Conservation (phyloP, 768 basidiomycete genomes). For the Daedaleopsis sinensis region DNA sequence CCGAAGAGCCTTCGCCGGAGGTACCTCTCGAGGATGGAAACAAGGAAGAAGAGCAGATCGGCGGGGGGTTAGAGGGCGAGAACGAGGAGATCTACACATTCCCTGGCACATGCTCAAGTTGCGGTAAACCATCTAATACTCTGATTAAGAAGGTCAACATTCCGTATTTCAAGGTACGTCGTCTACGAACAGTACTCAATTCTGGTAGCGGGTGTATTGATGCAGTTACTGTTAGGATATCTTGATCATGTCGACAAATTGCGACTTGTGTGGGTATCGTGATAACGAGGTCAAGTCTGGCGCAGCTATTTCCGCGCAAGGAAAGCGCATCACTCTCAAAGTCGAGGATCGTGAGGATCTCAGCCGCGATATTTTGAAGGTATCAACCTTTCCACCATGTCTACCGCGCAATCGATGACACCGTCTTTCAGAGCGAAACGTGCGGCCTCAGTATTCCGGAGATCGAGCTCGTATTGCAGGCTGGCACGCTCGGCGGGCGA, state of each 20-base stretch:
- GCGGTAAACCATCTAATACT: conserved; percentile 81
- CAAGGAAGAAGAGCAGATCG: conserved; percentile 22
- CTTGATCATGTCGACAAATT: conserved; percentile 98
- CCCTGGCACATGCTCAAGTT: conserved; percentile 86
- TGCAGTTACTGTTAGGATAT: conserved; percentile 63
- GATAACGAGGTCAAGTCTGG: conserved; percentile 99
- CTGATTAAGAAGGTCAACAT: conserved; percentile 96
- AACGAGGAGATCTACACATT: conserved; percentile 92
- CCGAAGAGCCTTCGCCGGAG: conserved; percentile 37
- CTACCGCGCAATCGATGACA: not conserved
- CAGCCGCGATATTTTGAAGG: conserved; percentile 92
- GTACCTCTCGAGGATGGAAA: not conserved
- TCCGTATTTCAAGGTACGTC: conserved; percentile 88
- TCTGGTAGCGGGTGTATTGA: not conserved
- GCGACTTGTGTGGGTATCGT: conserved; percentile 91
- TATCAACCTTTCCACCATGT: conserved; percentile 31
- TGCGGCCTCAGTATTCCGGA: conserved; percentile 91
- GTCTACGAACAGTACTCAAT: no score
- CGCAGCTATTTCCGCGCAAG: conserved; percentile 82
- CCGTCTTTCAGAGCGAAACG: conserved; percentile 77
- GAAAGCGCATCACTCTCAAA: conserved; percentile 85
- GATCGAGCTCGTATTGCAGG: conserved; percentile 88
- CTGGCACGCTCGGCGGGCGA: conserved; percentile 94
- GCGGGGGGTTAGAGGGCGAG: conserved; percentile 38
- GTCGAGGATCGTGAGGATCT: conserved; percentile 94